phyloP scores from a whole-genome alignment of 108 stramenopile genomes.

The Cyclotella baltica region DNA sequence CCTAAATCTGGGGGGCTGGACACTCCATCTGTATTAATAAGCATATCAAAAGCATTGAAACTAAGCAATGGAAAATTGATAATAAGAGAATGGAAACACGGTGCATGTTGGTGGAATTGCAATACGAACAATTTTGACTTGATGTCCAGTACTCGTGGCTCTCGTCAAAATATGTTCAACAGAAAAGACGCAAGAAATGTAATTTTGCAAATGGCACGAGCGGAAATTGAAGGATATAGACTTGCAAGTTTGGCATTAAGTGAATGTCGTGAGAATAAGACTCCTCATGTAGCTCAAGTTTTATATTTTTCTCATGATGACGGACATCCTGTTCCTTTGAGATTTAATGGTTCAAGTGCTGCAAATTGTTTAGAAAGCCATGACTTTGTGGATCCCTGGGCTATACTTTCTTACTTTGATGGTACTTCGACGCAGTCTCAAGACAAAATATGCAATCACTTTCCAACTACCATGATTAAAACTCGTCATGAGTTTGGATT shows the following conservation, averaged over 20 bases:
- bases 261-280: constrained; percentile 12
- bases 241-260: constrained; percentile 56
- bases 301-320: constrained; percentile 55
- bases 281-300: constrained; percentile 26
- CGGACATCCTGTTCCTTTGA: neutral
- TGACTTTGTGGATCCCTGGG: constrained; percentile 30
- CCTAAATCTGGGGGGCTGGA: too few relatives aligned
- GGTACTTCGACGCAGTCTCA: neutral
- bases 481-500: constrained; percentile 84
- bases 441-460: constrained; percentile 33
- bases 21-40: constrained; percentile 3
- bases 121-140: constrained; percentile 54
- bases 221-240: constrained; percentile 78
- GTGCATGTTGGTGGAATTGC: constrained; percentile 86
- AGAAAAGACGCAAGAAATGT: neutral
- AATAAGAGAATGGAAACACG: constrained; percentile 74
- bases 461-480: constrained; percentile 72
- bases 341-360: neutral
- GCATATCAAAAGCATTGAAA: constrained; percentile 26
- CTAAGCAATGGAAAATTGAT: constrained; percentile 51
- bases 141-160: neutral
- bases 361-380: neutral
- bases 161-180: too few relatives aligned
- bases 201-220: constrained; percentile 49
- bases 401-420: constrained; percentile 46